phyloP scores from a whole-genome alignment of 1,139 yeast species.

The Pichia sp. region DNA sequence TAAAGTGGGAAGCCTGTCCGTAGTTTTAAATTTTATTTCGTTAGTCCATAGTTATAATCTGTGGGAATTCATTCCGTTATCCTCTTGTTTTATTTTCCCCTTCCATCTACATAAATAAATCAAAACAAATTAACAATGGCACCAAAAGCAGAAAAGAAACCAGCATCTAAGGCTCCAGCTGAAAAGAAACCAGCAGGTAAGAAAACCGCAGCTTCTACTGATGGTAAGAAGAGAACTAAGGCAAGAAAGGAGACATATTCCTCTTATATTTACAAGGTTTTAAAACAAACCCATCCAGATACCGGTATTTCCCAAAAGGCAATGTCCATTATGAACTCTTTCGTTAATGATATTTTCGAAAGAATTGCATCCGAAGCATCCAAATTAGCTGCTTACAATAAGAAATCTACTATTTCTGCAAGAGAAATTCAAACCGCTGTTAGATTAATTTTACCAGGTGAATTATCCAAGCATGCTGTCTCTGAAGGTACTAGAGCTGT shows the following conservation, averaged over 20 bases:
- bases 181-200: constrained; percentile 96
- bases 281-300: constrained; percentile 99
- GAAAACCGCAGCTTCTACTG: constrained; percentile 79
- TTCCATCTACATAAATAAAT: neutral
- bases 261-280: constrained; percentile 96
- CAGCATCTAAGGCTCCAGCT: constrained; percentile 96
- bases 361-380: constrained; percentile 98
- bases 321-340: constrained; percentile 98
- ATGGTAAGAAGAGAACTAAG: constrained; percentile 91
- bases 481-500: constrained; percentile 99
- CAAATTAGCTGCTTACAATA: constrained; percentile 99
- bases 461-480: constrained; percentile 98
- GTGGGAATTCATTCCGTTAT: too few species aligned
- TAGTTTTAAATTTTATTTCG: too few species aligned
- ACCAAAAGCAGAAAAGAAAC: constrained; percentile 98
- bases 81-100: too few species aligned
- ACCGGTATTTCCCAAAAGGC: constrained; percentile 99
- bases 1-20: too few species aligned
- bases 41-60: too few species aligned
- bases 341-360: constrained; percentile 93
- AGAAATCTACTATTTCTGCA: constrained; percentile 97
- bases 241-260: constrained; percentile 99
- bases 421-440: constrained; percentile 99
- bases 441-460: constrained; percentile 98
- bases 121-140: constrained; percentile 56